phyloP scores from a whole-genome alignment of 2,329 filamentous ascomycete species.

The Pseudogymnoascus destructans region DNA sequence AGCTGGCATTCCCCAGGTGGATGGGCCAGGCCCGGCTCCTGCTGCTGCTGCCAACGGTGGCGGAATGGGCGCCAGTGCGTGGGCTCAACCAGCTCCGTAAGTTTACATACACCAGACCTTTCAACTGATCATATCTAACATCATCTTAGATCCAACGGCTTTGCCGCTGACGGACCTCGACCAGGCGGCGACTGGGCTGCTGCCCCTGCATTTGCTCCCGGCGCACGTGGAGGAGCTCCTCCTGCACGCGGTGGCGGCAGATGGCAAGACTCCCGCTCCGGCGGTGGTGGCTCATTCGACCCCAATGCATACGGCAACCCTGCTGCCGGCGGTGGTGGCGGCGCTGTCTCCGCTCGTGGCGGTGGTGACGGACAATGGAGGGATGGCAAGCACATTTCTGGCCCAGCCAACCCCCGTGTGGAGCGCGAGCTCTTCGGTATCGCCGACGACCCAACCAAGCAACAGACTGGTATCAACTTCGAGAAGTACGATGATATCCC shows the following conservation, averaged over 20 bases:
- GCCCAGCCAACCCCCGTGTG: conserved; percentile 72
- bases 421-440: conserved; percentile 94
- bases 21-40: conserved; percentile 8
- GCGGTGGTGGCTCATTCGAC: conserved; percentile 37
- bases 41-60: conserved; percentile 13
- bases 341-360: conserved; percentile 51
- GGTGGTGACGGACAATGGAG: conserved; percentile 94
- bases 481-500: conserved; percentile 99
- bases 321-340: conserved; percentile 28
- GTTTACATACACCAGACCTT: conserved; percentile 21
- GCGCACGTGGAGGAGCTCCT: conserved; percentile 20
- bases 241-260: conserved; percentile 29
- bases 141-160: conserved; percentile 35
- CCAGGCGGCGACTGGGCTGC: conserved; percentile 24
- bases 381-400: conserved; percentile 91
- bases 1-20: conserved; percentile 9
- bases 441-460: conserved; percentile 83
- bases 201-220: conserved; percentile 28
- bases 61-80: conserved; percentile 49
- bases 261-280: conserved; percentile 17
- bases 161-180: conserved; percentile 27
- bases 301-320: conserved; percentile 43
- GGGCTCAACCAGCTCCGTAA: conserved; percentile 40
- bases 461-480: conserved; percentile 98
- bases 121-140: conserved; percentile 3